phyloP scores from a whole-genome alignment of 2,329 filamentous ascomycete species.

The Chrysoporthe deuterocubensis region DNA sequence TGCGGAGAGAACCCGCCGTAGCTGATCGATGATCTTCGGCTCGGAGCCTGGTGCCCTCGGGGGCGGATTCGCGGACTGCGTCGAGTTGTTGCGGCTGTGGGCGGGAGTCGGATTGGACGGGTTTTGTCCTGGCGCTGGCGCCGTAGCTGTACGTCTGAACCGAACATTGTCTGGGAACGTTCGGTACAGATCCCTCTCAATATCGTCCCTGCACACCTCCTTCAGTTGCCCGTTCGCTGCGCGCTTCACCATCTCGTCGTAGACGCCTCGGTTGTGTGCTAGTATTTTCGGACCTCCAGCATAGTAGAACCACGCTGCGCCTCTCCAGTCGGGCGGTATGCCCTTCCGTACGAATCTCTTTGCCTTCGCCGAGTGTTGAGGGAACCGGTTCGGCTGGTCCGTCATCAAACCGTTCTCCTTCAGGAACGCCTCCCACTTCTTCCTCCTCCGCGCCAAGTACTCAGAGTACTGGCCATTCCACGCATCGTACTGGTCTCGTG shows the following conservation, averaged over 20 bases:
- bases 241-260: slow-evolving; percentile 69
- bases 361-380: slow-evolving; percentile 77
- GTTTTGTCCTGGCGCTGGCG: slow-evolving; percentile 37
- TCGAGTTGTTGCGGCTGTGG: slow-evolving; percentile 34
- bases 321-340: slow-evolving; percentile 90
- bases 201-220: slow-evolving; percentile 80
- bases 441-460: slow-evolving; percentile 73
- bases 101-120: slow-evolving; percentile 38
- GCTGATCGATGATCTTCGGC: slow-evolving; percentile 76
- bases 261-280: slow-evolving; percentile 75
- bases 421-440: slow-evolving; percentile 82
- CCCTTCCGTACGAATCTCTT: slow-evolving; percentile 92
- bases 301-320: slow-evolving; percentile 97
- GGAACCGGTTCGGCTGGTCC: slow-evolving; percentile 75
- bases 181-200: slow-evolving; percentile 89
- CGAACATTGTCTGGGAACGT: slow-evolving; percentile 94
- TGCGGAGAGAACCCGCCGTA: slow-evolving; percentile 84
- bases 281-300: slow-evolving; percentile 83
- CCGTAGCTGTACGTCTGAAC: slow-evolving; percentile 69
- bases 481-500: slow-evolving; percentile 74
- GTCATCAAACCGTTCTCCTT: slow-evolving; percentile 76
- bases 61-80: slow-evolving; percentile 30
- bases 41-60: slow-evolving; percentile 56
- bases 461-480: slow-evolving; percentile 79
- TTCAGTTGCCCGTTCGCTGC: slow-evolving; percentile 54